These are phyloP conservation scores for Gentiana macrophylla DNA, from an alignment of 257 asterid species.

Conservation along the genomic window DNA sequence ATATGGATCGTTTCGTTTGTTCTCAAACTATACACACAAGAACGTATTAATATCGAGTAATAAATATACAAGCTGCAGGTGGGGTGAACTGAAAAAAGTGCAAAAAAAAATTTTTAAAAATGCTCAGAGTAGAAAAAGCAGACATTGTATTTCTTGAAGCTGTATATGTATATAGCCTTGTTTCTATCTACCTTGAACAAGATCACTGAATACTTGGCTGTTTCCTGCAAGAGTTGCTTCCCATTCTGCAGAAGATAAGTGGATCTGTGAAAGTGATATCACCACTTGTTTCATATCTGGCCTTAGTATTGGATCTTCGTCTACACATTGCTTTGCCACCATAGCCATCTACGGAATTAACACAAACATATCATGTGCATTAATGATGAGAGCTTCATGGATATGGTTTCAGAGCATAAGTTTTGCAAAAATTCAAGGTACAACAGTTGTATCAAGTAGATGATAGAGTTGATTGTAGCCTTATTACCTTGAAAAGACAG, in stretches of 20 bases:
- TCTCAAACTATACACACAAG: slow-evolving; percentile 9
- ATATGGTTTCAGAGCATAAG: background rate
- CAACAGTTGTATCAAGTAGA: too few relatives aligned
- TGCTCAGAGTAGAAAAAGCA: background rate
- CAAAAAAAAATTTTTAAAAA: too few relatives aligned
- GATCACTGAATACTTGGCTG: slow-evolving; percentile 96
- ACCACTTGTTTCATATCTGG: slow-evolving; percentile 97
- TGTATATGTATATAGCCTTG: background rate
- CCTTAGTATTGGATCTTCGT: slow-evolving; percentile 80
- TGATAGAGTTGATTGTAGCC: too few relatives aligned
- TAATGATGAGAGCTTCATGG: slow-evolving; percentile 11
- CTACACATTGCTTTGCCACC: slow-evolving; percentile 89
- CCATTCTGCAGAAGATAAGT: slow-evolving; percentile 89
- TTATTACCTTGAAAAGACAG: slow-evolving; percentile 79
- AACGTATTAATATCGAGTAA: background rate
- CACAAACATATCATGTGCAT: background rate
- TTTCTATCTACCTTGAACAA: slow-evolving; percentile 80
- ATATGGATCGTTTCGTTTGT: slow-evolving; percentile 7
- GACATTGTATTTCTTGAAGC: background rate
- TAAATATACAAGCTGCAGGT: background rate
- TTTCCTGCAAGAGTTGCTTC: slow-evolving; percentile 99
- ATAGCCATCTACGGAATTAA: slow-evolving; percentile 44
- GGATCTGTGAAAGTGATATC: slow-evolving; percentile 79
- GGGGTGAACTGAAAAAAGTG: background rate
- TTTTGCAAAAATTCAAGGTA: background rate